Conservation (phyloP, 805 yeast species). For the Suhomyces sp. region DNA sequence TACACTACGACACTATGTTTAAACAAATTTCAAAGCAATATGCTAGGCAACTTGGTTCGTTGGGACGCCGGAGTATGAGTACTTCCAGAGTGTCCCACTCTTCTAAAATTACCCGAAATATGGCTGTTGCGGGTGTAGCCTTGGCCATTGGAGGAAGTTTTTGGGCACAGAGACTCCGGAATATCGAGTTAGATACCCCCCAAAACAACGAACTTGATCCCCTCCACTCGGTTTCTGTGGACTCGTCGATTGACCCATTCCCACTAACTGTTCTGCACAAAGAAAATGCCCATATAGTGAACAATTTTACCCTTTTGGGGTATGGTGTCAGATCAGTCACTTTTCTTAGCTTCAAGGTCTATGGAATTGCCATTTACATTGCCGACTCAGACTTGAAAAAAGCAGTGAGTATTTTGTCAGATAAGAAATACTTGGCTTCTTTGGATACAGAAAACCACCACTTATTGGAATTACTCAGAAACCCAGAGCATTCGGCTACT, state of each 20-base stretch:
- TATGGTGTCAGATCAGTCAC: constrained; percentile 83
- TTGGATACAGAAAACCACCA: constrained; percentile 5
- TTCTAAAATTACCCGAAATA: not conserved
- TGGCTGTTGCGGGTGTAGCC: not conserved
- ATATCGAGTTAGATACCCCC: constrained; percentile 9
- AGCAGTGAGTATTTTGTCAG: constrained; percentile 10
- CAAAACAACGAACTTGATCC: constrained; percentile 4
- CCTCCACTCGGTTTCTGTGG: constrained; percentile 41
- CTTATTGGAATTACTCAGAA: constrained; percentile 34
- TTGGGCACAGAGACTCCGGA: not conserved
- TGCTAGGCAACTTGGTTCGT: not conserved
- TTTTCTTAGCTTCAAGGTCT: constrained; percentile 76
- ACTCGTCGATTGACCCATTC: constrained; percentile 50
- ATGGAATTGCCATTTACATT: constrained; percentile 80
- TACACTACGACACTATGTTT: constrained; percentile 1
- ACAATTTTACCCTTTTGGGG: constrained; percentile 61
- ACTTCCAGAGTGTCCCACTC: not conserved
- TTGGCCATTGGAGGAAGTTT: not conserved
- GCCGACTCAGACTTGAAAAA: constrained; percentile 53
- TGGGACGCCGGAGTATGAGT: not conserved
- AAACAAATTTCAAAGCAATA: constrained; percentile 2
- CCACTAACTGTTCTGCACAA: constrained; percentile 22
- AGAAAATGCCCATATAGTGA: constrained; percentile 17
- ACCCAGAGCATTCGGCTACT: constrained; percentile 49
- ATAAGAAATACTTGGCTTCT: not conserved